A percentile compares a stretch with the other conserved stretches of the same genome.
Conservation (phyloP, 148 eudicot genomes). For the Chenopodium album region DNA sequence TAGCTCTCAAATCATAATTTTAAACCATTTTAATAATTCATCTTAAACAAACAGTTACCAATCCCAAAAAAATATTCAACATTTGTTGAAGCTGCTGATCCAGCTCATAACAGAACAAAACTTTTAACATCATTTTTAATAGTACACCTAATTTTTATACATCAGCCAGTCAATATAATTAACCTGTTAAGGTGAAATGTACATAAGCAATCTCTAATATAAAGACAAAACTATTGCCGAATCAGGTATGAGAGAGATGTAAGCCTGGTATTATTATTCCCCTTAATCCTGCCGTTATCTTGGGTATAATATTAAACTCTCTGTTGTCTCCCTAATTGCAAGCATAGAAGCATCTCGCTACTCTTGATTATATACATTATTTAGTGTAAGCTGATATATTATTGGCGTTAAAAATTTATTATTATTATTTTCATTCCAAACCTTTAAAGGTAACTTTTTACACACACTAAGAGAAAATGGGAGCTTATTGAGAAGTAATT, state of each 20-base stretch:
- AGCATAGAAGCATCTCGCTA: slow-evolving; percentile 9
- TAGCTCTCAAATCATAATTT: neutral
- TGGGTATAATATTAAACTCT: slow-evolving; percentile 8
- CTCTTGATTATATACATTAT: slow-evolving; percentile 14
- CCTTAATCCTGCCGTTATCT: slow-evolving; percentile 13
- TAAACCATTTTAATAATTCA: slow-evolving; percentile 18
- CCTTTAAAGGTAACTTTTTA: slow-evolving; percentile 10
- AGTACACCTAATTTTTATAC: slow-evolving; percentile 22
- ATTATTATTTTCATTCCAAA: slow-evolving; percentile 15
- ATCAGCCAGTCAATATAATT: slow-evolving; percentile 17
- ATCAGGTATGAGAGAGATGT: slow-evolving; percentile 28
- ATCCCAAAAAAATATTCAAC: slow-evolving; percentile 7
- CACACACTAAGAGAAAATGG: slow-evolving; percentile 9
- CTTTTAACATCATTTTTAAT: slow-evolving; percentile 18
- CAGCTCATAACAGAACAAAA: slow-evolving; percentile 22
- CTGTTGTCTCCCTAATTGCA: slow-evolving; percentile 25
- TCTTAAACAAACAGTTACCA: slow-evolving; percentile 18
- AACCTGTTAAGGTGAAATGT: slow-evolving; percentile 22
- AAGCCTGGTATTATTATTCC: slow-evolving; percentile 20
- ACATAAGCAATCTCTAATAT: slow-evolving; percentile 25
- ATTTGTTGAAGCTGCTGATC: slow-evolving; percentile 26
- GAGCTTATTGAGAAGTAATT: slow-evolving; percentile 4
- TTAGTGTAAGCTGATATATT: neutral
- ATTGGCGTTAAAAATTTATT: neutral
- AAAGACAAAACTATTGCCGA: slow-evolving; percentile 19